Conservation (phyloP, 176 grass and related monocot species). For the Neostapfia colusana region DNA sequence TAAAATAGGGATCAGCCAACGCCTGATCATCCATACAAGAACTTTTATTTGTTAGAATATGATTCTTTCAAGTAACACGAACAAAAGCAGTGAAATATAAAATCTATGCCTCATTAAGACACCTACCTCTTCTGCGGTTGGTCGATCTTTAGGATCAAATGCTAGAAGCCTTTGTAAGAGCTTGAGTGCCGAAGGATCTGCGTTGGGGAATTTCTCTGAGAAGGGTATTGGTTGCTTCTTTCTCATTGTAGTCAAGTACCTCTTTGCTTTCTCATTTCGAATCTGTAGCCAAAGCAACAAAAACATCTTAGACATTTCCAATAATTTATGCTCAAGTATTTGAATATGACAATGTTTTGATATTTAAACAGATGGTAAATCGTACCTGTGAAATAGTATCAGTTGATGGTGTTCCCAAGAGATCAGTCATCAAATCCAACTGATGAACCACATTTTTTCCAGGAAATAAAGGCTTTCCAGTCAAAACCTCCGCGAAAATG, state of each 20-base stretch:
- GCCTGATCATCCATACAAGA: constrained; percentile 52
- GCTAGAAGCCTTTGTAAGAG: constrained; percentile 88
- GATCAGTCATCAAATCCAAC: constrained; percentile 98
- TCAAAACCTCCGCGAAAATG: constrained; percentile 95
- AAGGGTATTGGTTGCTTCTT: constrained; percentile 76
- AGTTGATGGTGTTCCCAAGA: constrained; percentile 72
- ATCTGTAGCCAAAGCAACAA: constrained; percentile 44
- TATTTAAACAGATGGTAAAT: constrained; percentile 19
- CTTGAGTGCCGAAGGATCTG: constrained; percentile 74
- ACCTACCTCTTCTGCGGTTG: constrained; percentile 82
- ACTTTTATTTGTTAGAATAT: constrained; percentile 34
- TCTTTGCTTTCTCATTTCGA: constrained; percentile 90
- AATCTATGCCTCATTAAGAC: constrained; percentile 20
- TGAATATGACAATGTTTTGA: constrained; percentile 6
- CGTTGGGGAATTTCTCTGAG: constrained; percentile 86
- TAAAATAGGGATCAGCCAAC: constrained; percentile 86
- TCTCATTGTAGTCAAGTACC: constrained; percentile 77
- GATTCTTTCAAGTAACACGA: constrained; percentile 14
- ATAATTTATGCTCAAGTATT: constrained; percentile 18
- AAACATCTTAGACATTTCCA: not conserved
- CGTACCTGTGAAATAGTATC: constrained; percentile 79
- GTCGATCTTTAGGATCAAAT: constrained; percentile 96
- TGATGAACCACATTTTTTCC: constrained; percentile 99
- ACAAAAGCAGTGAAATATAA: constrained; percentile 25
- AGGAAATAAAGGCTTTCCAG: constrained; percentile 95